Percentiles rank a stretch among this genome's conserved stretches.
Evolutionary conservation across 306 rosid genomes (phyloP).

Genomic region (Sindora glabra): DNA sequence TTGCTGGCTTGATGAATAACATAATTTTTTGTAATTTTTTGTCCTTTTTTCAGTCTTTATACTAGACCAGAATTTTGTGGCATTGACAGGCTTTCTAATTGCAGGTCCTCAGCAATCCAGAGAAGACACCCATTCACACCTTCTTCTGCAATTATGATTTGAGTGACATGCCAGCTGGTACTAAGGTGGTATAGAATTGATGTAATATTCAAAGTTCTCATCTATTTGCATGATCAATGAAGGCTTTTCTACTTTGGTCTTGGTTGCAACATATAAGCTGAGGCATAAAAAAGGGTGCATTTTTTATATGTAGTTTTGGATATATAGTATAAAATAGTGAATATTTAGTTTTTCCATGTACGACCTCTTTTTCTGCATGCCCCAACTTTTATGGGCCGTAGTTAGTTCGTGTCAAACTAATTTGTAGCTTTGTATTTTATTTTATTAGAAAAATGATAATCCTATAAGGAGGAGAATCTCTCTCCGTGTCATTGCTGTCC

Average conservation of each 20-base stretch:
- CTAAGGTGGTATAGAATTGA: conserved; percentile 47
- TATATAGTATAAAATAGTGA: not conserved
- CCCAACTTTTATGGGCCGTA: not conserved
- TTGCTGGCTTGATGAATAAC: not conserved
- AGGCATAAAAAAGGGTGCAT: not conserved
- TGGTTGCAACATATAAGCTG: not conserved
- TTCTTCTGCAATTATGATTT: conserved; percentile 80
- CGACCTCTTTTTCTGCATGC: not conserved
- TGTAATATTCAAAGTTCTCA: conserved; percentile 6
- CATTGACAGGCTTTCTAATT: conserved; percentile 13
- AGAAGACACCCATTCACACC: conserved; percentile 81
- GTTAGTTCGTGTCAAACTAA: not conserved
- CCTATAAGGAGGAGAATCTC: not conserved
- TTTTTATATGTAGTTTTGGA: not conserved
- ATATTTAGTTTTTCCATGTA: not conserved
- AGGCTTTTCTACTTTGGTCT: not conserved
- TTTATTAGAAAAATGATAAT: too few relatives aligned
- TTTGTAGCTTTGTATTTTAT: not conserved
- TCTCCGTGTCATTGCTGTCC: not conserved
- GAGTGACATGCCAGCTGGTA: conserved; percentile 88
- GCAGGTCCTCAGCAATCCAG: conserved; percentile 96
- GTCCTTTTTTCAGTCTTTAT: too few relatives aligned
- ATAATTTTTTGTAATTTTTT: not conserved
- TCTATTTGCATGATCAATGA: not conserved
- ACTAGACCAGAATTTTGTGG: not conserved